phyloP scores from a whole-genome alignment of 2,329 filamentous ascomycete species.

The Xylariaceae sp. region DNA sequence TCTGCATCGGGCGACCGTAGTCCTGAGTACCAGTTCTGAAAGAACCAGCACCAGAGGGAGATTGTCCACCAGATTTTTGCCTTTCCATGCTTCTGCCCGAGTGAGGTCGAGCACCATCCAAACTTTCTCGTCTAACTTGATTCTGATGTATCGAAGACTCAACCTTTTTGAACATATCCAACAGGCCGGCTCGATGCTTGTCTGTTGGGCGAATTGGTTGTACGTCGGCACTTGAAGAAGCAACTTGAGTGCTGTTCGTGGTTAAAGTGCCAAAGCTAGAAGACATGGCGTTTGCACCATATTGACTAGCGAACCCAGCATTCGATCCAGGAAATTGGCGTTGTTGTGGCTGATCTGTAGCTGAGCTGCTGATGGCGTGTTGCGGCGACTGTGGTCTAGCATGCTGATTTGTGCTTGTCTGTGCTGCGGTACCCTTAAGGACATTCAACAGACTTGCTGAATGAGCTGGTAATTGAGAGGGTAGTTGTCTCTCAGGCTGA shows the following conservation, averaged over 20 bases:
- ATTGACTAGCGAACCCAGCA: constrained; percentile 18
- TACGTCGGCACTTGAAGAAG: constrained; percentile 13
- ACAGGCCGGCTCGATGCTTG: constrained; percentile 51
- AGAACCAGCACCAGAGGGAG: constrained; percentile 31
- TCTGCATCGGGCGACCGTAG: constrained; percentile 37
- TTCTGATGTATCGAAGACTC: constrained; percentile 31
- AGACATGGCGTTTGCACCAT: constrained; percentile 17
- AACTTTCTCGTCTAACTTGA: constrained; percentile 25
- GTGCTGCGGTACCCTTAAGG: constrained; percentile 42
- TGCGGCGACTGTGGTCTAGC: constrained; percentile 13
- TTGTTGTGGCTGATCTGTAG: constrained; percentile 16
- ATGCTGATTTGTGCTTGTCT: constrained; percentile 18
- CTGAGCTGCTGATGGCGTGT: constrained; percentile 3
- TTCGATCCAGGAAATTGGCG: constrained; percentile 12
- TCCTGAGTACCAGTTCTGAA: constrained; percentile 33
- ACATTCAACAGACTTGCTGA: constrained; percentile 43
- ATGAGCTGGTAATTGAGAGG: constrained; percentile 32
- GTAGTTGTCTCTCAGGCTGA: constrained; percentile 10
- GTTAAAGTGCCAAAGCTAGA: constrained; percentile 10
- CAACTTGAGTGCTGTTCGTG: constrained; percentile 17
- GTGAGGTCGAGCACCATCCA: constrained; percentile 11
- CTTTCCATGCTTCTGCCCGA: constrained; percentile 16
- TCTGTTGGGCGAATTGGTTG: constrained; percentile 34
- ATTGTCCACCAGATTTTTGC: constrained; percentile 23
- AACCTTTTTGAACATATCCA: constrained; percentile 58